Evolutionary conservation across 2,329 filamentous ascomycete genomes (phyloP), one percentile per base, ranked within the genome.

Genomic region (Ilyonectria sp.): DNA sequence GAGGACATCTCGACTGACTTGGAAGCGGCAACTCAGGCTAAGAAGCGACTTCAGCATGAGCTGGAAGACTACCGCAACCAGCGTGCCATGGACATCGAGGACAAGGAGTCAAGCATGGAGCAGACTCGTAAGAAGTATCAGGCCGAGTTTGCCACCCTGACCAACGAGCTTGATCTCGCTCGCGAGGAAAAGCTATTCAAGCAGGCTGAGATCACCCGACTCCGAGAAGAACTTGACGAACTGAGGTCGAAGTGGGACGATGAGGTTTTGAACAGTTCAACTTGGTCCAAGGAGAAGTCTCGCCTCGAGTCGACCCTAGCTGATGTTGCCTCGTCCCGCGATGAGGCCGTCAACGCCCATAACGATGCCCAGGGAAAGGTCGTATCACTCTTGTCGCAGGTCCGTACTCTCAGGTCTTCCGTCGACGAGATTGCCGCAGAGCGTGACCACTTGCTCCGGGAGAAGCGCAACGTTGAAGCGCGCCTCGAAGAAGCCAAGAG

Each of bases 121-220:
- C 95, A 98, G 82, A 98, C 95, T 49, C 90, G 95, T 76, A 96
- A 95, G 86, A 99, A 98, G 86, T 99, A 98, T 79, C 96, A 98
- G 79, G 89, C 92, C 47, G 95, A 99, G 80, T 94, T 98, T 78
- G 92, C 94, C 17, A 93, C 93, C 4, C 85, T 98, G 55, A 96
- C 93, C 59, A 94, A 95, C 75, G 96, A 99, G 82, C 90, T 99
- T 29, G 95, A 98, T 78, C 89, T 97, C 68, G 95, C 97, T 74
- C 92, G 96, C 40, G 95, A 98, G 79, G 95, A 97, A 81, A 90
- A 86, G 86, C 93, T 85, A 82, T 98, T 84, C 87, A 95, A 87
- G 88, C 94, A 96, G 74, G 90, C 93, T 40, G 95, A 98, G 81
- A 97, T 95, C 71, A 89, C 92, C 17, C 91, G 94, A 50, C 87